phyloP scores from a whole-genome alignment of 352 stramenopile species.

The Globisporangium lucens region DNA sequence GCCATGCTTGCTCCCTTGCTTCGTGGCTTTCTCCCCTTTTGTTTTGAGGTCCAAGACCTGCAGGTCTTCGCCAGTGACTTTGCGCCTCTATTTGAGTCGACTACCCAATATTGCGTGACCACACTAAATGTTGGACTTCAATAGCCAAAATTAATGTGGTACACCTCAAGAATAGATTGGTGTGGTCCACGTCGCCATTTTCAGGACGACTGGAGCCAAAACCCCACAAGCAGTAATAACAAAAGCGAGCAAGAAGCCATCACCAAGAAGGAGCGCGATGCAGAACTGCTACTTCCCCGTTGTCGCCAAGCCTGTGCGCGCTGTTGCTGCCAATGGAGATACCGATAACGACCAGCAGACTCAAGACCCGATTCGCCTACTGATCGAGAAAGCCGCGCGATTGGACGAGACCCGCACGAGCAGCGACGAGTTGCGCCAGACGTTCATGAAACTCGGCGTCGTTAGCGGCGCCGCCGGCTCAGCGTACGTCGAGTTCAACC shows the following conservation, averaged over 20 bases:
- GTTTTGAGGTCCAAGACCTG: conserved; percentile 8
- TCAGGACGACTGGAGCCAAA: conserved; percentile 14
- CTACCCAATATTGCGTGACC: background rate
- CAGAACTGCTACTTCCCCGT: conserved; percentile 86
- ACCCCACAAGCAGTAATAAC: conserved; percentile 1
- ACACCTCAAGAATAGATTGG: background rate
- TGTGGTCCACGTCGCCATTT: background rate
- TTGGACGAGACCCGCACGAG: conserved; percentile 43
- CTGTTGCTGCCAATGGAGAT: background rate
- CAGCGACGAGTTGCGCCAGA: conserved; percentile 78
- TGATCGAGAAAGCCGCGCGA: conserved; percentile 28
- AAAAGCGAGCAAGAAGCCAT: conserved; percentile 4
- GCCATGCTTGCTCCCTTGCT: conserved; percentile 21
- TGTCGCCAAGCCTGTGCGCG: conserved; percentile 22
- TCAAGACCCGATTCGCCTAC: conserved; percentile 20
- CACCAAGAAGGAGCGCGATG: conserved; percentile 31
- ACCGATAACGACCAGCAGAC: conserved; percentile 4
- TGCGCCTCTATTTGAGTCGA: conserved; percentile 3
- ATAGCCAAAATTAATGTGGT: background rate
- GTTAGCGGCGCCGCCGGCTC: conserved; percentile 83
- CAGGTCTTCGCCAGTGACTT: conserved; percentile 2
- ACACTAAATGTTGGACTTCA: background rate
- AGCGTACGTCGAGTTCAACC: conserved; percentile 86
- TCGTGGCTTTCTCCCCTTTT: conserved; percentile 7
- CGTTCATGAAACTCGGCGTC: conserved; percentile 82